Evolutionary conservation across 495 filamentous ascomycete genomes (phyloP).

Genomic region (Penicillium lagena): DNA sequence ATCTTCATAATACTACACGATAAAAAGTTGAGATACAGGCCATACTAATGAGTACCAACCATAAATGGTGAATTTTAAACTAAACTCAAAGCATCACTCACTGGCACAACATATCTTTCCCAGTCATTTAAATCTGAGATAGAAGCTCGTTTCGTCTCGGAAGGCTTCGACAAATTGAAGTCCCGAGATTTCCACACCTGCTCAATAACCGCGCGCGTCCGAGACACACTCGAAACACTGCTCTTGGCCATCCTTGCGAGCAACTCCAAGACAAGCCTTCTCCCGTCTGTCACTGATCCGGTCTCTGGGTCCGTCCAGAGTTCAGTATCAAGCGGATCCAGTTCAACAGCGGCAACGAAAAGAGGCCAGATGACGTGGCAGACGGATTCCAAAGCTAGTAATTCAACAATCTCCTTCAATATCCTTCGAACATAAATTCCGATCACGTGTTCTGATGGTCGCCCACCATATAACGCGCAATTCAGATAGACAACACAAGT

Average conservation of each 20-base stretch:
- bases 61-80: neutral
- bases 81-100: constrained; percentile 8
- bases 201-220: constrained; percentile 10
- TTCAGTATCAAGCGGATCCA: constrained; percentile 10
- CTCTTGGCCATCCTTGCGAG: constrained; percentile 7
- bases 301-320: constrained; percentile 1
- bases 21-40: too few relatives aligned
- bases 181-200: constrained; percentile 11
- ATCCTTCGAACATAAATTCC: neutral
- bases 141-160: neutral
- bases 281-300: neutral
- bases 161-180: neutral
- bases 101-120: constrained; percentile 7
- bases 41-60: too few relatives aligned
- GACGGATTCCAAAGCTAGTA: constrained; percentile 1
- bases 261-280: constrained; percentile 5
- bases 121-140: constrained; percentile 5
- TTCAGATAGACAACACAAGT: constrained; percentile 8
- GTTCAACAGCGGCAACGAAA: constrained; percentile 16
- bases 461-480: constrained; percentile 10
- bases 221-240: constrained; percentile 10
- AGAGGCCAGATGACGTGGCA: constrained; percentile 9
- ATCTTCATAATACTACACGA: too few relatives aligned
- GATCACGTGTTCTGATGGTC: constrained; percentile 2
- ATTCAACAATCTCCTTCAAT: constrained; percentile 1